Conservation (phyloP, 805 yeast genomes). For the Wickerhamomyces hampshirensis region DNA sequence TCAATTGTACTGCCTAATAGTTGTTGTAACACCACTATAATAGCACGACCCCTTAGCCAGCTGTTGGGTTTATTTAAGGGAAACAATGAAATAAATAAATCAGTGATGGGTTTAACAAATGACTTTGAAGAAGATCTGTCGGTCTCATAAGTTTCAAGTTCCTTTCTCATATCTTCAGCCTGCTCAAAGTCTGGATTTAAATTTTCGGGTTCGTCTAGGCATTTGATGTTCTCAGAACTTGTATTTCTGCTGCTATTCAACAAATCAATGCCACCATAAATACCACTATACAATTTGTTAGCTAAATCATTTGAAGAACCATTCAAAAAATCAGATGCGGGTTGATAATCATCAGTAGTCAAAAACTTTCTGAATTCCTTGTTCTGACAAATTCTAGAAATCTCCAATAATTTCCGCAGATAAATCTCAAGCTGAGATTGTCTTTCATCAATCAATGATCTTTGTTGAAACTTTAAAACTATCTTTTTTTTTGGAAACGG, state of each 20-base stretch:
- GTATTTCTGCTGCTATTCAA: slow-evolving; percentile 6
- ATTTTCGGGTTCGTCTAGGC: slow-evolving; percentile 3
- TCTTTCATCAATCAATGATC: slow-evolving; percentile 59
- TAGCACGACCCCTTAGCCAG: slow-evolving; percentile 84
- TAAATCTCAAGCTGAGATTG: slow-evolving; percentile 58
- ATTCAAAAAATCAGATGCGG: neutral
- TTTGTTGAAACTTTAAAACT: slow-evolving; percentile 67
- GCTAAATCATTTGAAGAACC: slow-evolving; percentile 14
- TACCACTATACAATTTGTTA: slow-evolving; percentile 16
- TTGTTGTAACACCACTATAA: slow-evolving; percentile 77
- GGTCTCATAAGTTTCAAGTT: slow-evolving; percentile 39
- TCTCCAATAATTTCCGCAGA: slow-evolving; percentile 47
- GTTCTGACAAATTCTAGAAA: slow-evolving; percentile 71
- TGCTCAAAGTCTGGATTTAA: slow-evolving; percentile 24
- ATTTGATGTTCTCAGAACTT: slow-evolving; percentile 13
- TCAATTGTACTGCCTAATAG: slow-evolving; percentile 85
- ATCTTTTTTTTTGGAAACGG: slow-evolving; percentile 53
- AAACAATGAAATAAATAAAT: slow-evolving; percentile 65
- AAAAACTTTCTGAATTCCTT: slow-evolving; percentile 69
- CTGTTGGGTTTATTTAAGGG: slow-evolving; percentile 57
- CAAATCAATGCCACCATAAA: slow-evolving; percentile 15
- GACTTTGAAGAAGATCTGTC: slow-evolving; percentile 30
- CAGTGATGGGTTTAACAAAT: slow-evolving; percentile 80
- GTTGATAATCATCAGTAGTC: slow-evolving; percentile 35
- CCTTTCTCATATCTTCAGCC: slow-evolving; percentile 44